Base-by-base conservation (phyloP, 2,329 filamentous ascomycete genomes). In the Dothiorella sarmentorum region DNA sequence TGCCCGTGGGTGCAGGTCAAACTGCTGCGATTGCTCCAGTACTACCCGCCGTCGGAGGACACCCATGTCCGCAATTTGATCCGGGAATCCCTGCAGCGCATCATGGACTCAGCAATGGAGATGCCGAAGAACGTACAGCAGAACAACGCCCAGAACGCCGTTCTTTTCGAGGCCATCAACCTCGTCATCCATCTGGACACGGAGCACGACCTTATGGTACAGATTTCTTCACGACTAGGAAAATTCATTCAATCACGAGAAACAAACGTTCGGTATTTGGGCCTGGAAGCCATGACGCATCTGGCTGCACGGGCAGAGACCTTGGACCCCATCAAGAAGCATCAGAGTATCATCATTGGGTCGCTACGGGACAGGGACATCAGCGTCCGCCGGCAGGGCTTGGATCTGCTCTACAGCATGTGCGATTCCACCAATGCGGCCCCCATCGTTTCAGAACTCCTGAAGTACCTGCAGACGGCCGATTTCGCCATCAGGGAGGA, bases 1-100 rank as follows among this genome's bases (percentile, higher is more conserved):
- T 99, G 94, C 70, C 94, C 94, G 2, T 99, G 94, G 94, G 86
- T 99, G 60, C 92, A 97, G 75, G 89, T 97, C 68, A 99, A 99
- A 77, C 82, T 99, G 17, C 76, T 99, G 64, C 86, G 92, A 62
- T 76, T 99, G 61, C 80, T 99, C 63, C 94, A 99, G 75, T 99
- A 97, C 73, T 99, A 96, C 73, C 89, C 92, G 24, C 93, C 94
- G 44, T 57, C 65, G 92, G 93, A 97, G 68, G 94, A 99, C 71
- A 91, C 88, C 29, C 90, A 97, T 71, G 86, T 96, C 38, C 89
- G 93, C 59, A 88, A 91, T 43, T 87, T 99, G 76, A 94, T 99
- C 63, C 88, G 94, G 45, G 89, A 96, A 69, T 93, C 92, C 1
- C 76, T 99, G 47, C 90, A 95, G 71, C 91, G 88, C 72, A 96